A percentile compares a stretch with the other conserved stretches of the same genome.
Conservation (phyloP, 192 early-diverging fungal species). For the Coemansia sp. region DNA sequence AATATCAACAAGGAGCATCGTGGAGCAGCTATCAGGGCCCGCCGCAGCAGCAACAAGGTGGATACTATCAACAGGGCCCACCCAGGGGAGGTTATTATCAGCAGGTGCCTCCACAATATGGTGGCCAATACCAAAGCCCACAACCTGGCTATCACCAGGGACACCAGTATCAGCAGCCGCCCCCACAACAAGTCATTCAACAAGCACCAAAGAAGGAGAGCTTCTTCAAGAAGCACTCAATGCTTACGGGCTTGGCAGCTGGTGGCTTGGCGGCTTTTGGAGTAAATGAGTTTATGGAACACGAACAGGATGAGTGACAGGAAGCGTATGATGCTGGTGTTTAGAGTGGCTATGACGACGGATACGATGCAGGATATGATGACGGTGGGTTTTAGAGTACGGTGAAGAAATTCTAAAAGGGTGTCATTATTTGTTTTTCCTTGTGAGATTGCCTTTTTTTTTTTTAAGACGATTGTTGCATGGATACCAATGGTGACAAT, state of each 20-base stretch:
- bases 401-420: no score
- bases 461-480: background rate
- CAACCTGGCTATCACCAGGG: background rate
- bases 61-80: conserved; percentile 22
- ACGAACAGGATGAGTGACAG: conserved; percentile 25
- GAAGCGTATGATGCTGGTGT: conserved; percentile 13
- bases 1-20: conserved; percentile 7
- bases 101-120: conserved; percentile 2
- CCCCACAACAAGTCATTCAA: conserved; percentile 10
- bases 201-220: conserved; percentile 8
- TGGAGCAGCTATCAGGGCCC: background rate
- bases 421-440: background rate
- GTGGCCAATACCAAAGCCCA: conserved; percentile 1
- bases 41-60: background rate
- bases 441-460: background rate
- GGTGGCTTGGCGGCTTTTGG: conserved; percentile 34
- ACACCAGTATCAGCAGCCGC: conserved; percentile 17
- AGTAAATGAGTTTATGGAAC: conserved; percentile 33
- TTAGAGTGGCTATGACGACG: conserved; percentile 16
- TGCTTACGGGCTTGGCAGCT: conserved; percentile 28
- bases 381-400: conserved; percentile 22
- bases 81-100: conserved; percentile 12
- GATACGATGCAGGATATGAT: conserved; percentile 24
- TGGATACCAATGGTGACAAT: background rate
- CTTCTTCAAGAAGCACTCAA: conserved; percentile 27